Percentiles rank a stretch among this genome's conserved stretches.
Evolutionary conservation across 2,329 filamentous ascomycete species (phyloP).

Genomic region (Ramularia endophylla): DNA sequence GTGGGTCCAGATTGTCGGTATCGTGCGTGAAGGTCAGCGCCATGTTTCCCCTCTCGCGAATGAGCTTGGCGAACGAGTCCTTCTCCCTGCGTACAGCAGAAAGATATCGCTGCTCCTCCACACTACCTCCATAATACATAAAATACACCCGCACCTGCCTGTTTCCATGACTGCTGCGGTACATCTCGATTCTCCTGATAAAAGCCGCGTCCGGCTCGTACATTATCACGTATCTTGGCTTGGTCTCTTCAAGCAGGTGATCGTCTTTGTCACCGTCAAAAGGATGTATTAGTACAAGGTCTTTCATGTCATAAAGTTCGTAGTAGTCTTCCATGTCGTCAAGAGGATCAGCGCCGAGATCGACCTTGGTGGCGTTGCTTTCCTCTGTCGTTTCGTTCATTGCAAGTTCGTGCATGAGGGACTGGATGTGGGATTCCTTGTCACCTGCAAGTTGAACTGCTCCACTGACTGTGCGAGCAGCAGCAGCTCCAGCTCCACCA

Average conservation of each 20-base stretch:
- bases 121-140: constrained; percentile 89
- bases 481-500: constrained; percentile 51
- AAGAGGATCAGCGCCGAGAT: constrained; percentile 70
- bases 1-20: constrained; percentile 65
- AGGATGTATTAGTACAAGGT: constrained; percentile 81
- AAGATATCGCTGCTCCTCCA: constrained; percentile 92
- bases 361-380: constrained; percentile 56
- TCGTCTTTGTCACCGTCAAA: constrained; percentile 97
- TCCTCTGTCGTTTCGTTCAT: constrained; percentile 70
- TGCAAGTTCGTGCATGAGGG: constrained; percentile 74
- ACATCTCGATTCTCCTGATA: constrained; percentile 90
- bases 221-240: constrained; percentile 95
- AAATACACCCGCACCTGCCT: constrained; percentile 91
- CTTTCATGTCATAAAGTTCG: constrained; percentile 83
- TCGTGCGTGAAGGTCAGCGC: constrained; percentile 77
- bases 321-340: constrained; percentile 92
- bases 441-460: constrained; percentile 75
- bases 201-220: constrained; percentile 95
- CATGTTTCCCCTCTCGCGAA: constrained; percentile 90
- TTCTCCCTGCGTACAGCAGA: constrained; percentile 90
- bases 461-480: constrained; percentile 63
- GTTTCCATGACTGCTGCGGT: constrained; percentile 87
- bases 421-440: constrained; percentile 72
- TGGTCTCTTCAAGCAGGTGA: constrained; percentile 89
- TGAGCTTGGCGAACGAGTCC: constrained; percentile 89